phyloP scores from a whole-genome alignment of 148 eudicot genomes.

The Silene latifolia region DNA sequence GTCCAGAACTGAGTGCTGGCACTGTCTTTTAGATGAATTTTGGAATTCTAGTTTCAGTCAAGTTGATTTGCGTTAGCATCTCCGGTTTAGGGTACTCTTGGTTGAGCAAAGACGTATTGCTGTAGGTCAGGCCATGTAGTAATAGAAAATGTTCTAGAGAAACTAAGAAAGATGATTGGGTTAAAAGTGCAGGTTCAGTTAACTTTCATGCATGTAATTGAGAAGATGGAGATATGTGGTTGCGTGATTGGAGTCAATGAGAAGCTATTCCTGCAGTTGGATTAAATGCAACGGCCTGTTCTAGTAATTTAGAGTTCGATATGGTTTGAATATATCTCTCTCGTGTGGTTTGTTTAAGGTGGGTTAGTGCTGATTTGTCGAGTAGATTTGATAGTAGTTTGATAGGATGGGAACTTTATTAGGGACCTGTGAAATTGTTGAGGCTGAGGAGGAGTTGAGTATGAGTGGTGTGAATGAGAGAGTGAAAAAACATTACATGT shows the following conservation, averaged over 20 bases:
- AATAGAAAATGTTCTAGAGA: not conserved
- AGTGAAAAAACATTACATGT: conserved; percentile 22
- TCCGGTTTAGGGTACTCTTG: too few relatives aligned
- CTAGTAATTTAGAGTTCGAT: not conserved
- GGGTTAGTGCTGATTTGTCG: conserved; percentile 22
- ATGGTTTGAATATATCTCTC: conserved; percentile 10
- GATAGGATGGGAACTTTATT: conserved; percentile 33
- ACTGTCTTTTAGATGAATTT: not conserved
- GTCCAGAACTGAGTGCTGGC: not conserved
- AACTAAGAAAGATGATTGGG: conserved; percentile 6
- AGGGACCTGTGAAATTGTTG: conserved; percentile 63
- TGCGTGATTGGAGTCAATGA: not conserved
- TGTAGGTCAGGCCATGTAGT: not conserved
- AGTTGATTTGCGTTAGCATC: too few relatives aligned
- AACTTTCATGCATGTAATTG: conserved; percentile 3
- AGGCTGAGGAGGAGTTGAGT: conserved; percentile 45
- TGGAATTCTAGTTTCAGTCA: not conserved
- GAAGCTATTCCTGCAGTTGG: conserved; percentile 3
- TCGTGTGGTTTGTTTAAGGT: conserved; percentile 21
- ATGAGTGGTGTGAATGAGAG: conserved; percentile 20
- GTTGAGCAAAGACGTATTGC: not conserved
- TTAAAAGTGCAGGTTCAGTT: conserved; percentile 15
- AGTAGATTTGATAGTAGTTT: too few relatives aligned
- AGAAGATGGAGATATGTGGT: not conserved
- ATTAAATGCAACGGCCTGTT: not conserved